phyloP scores from a whole-genome alignment of 208 protist genomes.

The Trichomonas tenax region DNA sequence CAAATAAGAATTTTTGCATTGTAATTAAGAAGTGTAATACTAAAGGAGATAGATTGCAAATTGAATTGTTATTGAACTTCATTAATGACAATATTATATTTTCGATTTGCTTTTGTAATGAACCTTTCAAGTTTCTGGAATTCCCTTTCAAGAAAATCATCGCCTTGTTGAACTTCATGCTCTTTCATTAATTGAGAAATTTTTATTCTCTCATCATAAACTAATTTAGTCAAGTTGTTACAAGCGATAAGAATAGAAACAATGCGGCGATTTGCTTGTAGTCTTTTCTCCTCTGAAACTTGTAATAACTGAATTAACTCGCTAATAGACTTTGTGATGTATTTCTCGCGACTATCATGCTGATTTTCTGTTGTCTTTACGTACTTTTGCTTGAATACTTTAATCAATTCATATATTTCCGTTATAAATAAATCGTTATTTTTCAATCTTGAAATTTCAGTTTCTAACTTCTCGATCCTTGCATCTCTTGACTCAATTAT shows the following conservation, averaged over 20 bases:
- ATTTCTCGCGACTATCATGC: not conserved
- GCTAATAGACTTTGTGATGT: not conserved
- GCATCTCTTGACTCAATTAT: not conserved
- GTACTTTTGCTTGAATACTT: not conserved
- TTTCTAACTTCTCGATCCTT: not conserved
- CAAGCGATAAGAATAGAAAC: not conserved
- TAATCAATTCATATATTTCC: not conserved
- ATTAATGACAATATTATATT: not conserved
- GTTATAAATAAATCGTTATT: not conserved
- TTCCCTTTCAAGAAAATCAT: not conserved
- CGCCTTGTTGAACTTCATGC: not conserved
- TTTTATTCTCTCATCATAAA: not conserved
- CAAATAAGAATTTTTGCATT: no score
- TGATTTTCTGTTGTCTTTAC: not conserved
- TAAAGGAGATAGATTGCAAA: no score
- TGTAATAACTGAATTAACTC: not conserved
- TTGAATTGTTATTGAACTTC: no score
- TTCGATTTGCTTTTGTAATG: not conserved
- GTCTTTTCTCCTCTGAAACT: not conserved
- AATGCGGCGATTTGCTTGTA: not conserved
- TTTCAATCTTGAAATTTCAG: not conserved
- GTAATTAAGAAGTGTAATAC: no score
- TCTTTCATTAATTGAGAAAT: not conserved
- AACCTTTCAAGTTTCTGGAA: not conserved
- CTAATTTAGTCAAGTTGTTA: not conserved